Percentiles rank a stretch among this genome's conserved stretches.
Evolutionary conservation across 352 stramenopile genomes (phyloP).

Genomic region (Globisporangium abappressorium): DNA sequence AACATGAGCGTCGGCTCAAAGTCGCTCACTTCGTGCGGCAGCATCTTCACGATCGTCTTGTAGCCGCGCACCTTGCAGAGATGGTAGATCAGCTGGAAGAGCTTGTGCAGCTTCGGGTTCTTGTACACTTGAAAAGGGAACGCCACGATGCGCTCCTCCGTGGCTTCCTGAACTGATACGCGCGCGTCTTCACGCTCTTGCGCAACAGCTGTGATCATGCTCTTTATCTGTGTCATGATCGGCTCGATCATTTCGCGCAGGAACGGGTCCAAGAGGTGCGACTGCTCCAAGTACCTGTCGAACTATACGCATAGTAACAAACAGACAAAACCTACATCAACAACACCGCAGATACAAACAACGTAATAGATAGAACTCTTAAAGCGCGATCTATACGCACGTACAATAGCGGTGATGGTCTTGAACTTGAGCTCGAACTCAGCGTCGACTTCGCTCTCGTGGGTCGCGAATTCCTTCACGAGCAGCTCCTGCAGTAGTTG

Average conservation of each 20-base stretch:
- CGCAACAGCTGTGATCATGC: slow-evolving; percentile 42
- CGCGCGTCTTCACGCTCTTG: slow-evolving; percentile 18
- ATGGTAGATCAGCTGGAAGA: slow-evolving; percentile 93
- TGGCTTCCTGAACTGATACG: neutral
- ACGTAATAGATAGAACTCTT: too few species aligned
- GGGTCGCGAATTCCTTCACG: slow-evolving; percentile 20
- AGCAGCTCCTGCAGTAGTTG: slow-evolving; percentile 42
- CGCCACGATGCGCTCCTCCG: slow-evolving; percentile 19
- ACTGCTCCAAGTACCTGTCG: slow-evolving; percentile 89
- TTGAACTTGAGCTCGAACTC: slow-evolving; percentile 38
- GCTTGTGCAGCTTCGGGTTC: slow-evolving; percentile 70
- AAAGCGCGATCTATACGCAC: slow-evolving; percentile 2
- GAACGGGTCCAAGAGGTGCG: slow-evolving; percentile 87
- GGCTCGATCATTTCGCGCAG: slow-evolving; percentile 73
- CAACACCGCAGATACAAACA: neutral
- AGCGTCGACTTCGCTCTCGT: slow-evolving; percentile 45
- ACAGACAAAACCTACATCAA: slow-evolving; percentile 9
- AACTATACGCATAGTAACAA: slow-evolving; percentile 28
- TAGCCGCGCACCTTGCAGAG: slow-evolving; percentile 95
- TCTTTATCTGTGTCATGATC: slow-evolving; percentile 63
- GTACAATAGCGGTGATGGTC: slow-evolving; percentile 49
- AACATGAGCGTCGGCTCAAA: slow-evolving; percentile 93
- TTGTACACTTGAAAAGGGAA: slow-evolving; percentile 81
- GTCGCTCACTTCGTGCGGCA: slow-evolving; percentile 95
- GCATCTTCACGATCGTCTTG: slow-evolving; percentile 95